These are phyloP conservation scores for Phlegmacium glaucopus DNA, from an alignment of 768 basidiomycete species.

Conservation along the genomic window DNA sequence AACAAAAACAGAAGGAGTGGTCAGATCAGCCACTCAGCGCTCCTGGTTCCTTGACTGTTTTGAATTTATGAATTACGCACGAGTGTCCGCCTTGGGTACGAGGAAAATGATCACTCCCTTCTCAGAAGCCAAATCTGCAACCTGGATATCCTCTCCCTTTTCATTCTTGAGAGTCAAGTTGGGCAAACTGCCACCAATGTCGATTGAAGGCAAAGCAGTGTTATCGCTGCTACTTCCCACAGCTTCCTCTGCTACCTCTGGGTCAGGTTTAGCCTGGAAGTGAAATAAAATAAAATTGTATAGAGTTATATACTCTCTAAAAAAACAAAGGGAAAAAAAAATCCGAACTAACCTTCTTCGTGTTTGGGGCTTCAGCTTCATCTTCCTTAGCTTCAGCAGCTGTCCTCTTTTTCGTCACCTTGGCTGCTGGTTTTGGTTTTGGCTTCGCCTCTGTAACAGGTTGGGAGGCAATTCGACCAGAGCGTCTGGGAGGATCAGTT, in stretches of 20 bases:
- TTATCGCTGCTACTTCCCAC: slow-evolving; percentile 14
- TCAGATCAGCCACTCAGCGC: too few relatives aligned
- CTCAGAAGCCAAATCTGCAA: slow-evolving; percentile 59
- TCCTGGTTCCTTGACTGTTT: neutral
- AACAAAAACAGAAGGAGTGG: neutral
- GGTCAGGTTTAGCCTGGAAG: slow-evolving; percentile 31
- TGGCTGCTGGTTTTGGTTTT: slow-evolving; percentile 19
- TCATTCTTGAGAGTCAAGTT: slow-evolving; percentile 79
- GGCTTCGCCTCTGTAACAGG: slow-evolving; percentile 35
- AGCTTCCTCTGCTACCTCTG: slow-evolving; percentile 21
- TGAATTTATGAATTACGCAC: slow-evolving; percentile 37
- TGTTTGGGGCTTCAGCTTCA: slow-evolving; percentile 24
- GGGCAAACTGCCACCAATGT: slow-evolving; percentile 76
- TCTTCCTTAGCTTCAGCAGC: slow-evolving; percentile 33
- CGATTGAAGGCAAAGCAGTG: slow-evolving; percentile 37
- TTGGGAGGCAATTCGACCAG: slow-evolving; percentile 51
- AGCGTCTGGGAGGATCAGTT: slow-evolving; percentile 47
- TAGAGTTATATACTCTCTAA: neutral
- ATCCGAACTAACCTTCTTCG: slow-evolving; percentile 35
- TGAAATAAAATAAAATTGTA: slow-evolving; percentile 10
- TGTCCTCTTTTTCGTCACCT: slow-evolving; percentile 38
- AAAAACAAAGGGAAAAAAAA: slow-evolving; percentile 3
- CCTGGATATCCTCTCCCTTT: slow-evolving; percentile 74
- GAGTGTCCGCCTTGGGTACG: slow-evolving; percentile 83
- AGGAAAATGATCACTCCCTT: slow-evolving; percentile 80